Evolutionary conservation across 2,329 filamentous ascomycete species (phyloP).

Genomic region (Huntiella abstrusa): DNA sequence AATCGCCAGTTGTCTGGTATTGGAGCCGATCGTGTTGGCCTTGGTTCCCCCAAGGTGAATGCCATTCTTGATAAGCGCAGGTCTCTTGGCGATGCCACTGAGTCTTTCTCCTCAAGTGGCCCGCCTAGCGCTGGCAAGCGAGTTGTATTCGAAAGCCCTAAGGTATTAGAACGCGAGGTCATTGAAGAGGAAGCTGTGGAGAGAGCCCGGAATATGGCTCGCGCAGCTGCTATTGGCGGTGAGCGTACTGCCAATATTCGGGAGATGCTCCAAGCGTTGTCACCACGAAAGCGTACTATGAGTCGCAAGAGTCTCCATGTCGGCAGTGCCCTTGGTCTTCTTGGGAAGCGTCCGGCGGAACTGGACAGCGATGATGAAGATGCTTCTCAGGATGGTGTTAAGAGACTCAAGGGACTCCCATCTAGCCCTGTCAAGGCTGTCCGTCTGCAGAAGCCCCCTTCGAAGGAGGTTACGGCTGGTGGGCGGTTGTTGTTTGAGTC

Average conservation of each 20-base stretch:
- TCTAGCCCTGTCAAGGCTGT: slow-evolving; percentile 62
- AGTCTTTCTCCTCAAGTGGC: background rate
- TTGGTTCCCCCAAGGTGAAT: slow-evolving; percentile 57
- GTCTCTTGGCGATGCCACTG: slow-evolving; percentile 44
- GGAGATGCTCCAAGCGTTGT: slow-evolving; percentile 61
- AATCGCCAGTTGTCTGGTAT: slow-evolving; percentile 38
- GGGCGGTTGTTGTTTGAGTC: slow-evolving; percentile 35
- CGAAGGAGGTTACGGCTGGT: slow-evolving; percentile 45
- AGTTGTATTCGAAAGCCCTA: slow-evolving; percentile 48
- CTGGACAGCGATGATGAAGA: slow-evolving; percentile 46
- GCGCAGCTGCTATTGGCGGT: slow-evolving; percentile 27
- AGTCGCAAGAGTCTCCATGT: slow-evolving; percentile 61
- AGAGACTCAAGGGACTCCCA: slow-evolving; percentile 52
- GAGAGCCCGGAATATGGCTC: slow-evolving; percentile 35
- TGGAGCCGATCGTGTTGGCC: slow-evolving; percentile 48
- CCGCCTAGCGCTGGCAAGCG: slow-evolving; percentile 23
- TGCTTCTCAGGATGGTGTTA: slow-evolving; percentile 40
- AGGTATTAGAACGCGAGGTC: slow-evolving; percentile 39
- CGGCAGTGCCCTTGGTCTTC: slow-evolving; percentile 51
- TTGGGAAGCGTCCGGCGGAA: slow-evolving; percentile 57
- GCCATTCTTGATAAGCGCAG: slow-evolving; percentile 51
- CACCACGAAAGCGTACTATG: slow-evolving; percentile 50
- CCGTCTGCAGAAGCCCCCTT: slow-evolving; percentile 47
- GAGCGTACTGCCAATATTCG: slow-evolving; percentile 50
- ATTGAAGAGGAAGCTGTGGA: slow-evolving; percentile 41